Base-by-base conservation (phyloP, 1,284 basidiomycete species). In the Apiotrichum laibachii region DNA sequence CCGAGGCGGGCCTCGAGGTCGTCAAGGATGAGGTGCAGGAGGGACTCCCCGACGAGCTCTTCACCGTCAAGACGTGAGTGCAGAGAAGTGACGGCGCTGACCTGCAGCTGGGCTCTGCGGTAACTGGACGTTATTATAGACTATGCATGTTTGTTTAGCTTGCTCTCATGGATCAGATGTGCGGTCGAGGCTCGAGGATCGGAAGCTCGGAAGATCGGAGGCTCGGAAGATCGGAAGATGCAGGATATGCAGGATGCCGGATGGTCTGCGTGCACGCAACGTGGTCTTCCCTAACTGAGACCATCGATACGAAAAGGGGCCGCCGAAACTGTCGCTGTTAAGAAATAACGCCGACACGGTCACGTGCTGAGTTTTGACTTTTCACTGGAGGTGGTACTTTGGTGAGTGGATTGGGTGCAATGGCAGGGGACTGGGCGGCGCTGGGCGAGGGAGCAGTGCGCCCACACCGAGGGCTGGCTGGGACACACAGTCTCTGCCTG, bases 41-140 rank as follows among this genome's bases (percentile, higher is more conserved):
- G 4, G 92, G 92, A 0, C 84, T 96, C 55, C 91, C 90, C 1
- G 81, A 81, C 49, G 91, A 87, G 19, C 72, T 95, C 53, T 93
- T 87, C 72, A 81, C 82, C 18, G 90, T 95, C 6, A 92, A 90
- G 81, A 89, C 89, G 90, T 92, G 68, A 71, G 80, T 76, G n/a
- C 19, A 21, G 39, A 9, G 15, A 18, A 33, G 21, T n/a, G 22
- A 15, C 34, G 31, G n/a, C 12, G 51, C 63, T 67, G 44, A 64
- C 45, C 3, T 8, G 21, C 55, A 70, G 67, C 15, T 68, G 66
- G 67, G 68, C 67, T 21, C 47, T 70, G 12, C 39, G 59, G 45
- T 69, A 57, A 49, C 13, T 26, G 15, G 18, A 18, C 11, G 45
- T 26, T 33, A 18, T 10, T 26, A 33, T 47, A 33, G 44, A 26